Conservation (phyloP, 129 eudicot genomes). For the Pittosporum tobira region DNA sequence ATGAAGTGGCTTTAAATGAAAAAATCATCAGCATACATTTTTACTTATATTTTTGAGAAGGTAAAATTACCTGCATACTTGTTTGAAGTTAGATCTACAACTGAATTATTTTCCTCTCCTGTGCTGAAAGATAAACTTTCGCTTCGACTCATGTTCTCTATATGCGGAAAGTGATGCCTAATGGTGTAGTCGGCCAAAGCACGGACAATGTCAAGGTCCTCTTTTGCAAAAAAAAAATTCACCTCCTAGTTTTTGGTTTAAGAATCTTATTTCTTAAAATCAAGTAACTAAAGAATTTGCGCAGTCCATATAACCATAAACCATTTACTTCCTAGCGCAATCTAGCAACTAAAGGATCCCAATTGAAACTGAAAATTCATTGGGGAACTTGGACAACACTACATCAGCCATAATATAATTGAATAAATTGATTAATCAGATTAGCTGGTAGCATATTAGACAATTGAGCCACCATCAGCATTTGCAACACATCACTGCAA, state of each 20-base stretch:
- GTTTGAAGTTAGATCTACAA: slow-evolving; percentile 91
- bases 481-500: neutral
- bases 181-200: slow-evolving; percentile 85
- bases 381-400: no score
- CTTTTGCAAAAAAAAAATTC: slow-evolving; percentile 26
- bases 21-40: no score
- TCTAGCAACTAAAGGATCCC: no score
- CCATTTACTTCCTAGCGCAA: neutral
- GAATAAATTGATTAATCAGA: neutral
- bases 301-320: neutral
- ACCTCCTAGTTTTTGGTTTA: neutral
- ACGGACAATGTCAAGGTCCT: slow-evolving; percentile 67
- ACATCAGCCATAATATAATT: neutral
- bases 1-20: neutral
- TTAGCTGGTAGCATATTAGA: neutral
- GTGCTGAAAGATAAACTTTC: slow-evolving; percentile 74
- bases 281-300: neutral
- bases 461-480: neutral
- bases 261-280: no score
- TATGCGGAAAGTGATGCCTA: slow-evolving; percentile 86
- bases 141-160: slow-evolving; percentile 67
- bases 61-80: slow-evolving; percentile 85
- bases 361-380: no score
- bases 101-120: slow-evolving; percentile 55
- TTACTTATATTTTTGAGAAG: no score